Percentiles rank a stretch among this genome's conserved stretches.
These are phyloP conservation scores for Rhizopogon sp. DNA, from an alignment of 768 basidiomycete genomes.

Conservation along the genomic window DNA sequence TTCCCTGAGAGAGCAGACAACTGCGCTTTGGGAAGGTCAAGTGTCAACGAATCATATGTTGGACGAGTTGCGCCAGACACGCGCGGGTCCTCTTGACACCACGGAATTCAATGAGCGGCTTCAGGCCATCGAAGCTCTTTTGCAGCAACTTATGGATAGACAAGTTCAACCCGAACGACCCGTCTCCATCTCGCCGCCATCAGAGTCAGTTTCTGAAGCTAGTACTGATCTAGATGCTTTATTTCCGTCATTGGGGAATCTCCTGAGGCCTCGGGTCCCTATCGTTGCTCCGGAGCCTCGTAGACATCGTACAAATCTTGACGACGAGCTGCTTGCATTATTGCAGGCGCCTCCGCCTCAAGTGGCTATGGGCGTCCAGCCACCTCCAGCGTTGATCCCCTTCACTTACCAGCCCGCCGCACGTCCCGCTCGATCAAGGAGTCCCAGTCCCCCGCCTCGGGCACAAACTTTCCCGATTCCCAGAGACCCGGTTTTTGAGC, in stretches of 20 bases:
- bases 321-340: constrained; percentile 57
- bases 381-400: constrained; percentile 49
- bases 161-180: constrained; percentile 8
- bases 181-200: constrained; percentile 8
- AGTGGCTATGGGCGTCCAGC: constrained; percentile 34
- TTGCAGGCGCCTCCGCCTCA: constrained; percentile 42
- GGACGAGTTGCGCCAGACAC: constrained; percentile 52
- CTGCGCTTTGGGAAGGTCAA: constrained; percentile 61
- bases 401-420: constrained; percentile 51
- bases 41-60: constrained; percentile 52
- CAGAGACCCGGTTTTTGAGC: constrained; percentile 16
- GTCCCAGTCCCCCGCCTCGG: constrained; percentile 32
- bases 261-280: constrained; percentile 25
- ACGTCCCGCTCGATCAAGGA: constrained; percentile 32
- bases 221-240: constrained; percentile 21
- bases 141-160: constrained; percentile 9
- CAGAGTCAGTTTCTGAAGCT: constrained; percentile 27
- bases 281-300: constrained; percentile 42
- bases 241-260: constrained; percentile 21
- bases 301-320: constrained; percentile 46
- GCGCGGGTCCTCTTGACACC: constrained; percentile 34
- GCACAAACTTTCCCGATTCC: constrained; percentile 24
- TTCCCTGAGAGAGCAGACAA: constrained; percentile 53
- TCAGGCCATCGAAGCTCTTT: constrained; percentile 18
- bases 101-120: constrained; percentile 32